Base-by-base conservation (phyloP, 1,284 basidiomycete species). In the Tilletia caries region DNA sequence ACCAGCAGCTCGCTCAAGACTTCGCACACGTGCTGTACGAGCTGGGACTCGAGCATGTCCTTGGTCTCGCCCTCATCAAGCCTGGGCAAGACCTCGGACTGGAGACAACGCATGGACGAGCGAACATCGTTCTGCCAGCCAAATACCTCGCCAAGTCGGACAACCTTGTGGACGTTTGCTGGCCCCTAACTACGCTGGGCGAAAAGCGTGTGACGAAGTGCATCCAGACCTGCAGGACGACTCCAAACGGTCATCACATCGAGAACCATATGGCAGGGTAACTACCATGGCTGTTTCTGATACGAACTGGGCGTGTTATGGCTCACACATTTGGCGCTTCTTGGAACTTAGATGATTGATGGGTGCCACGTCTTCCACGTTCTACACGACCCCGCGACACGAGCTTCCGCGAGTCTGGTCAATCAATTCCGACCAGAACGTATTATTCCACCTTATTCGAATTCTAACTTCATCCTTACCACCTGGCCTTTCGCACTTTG, bases 11-110 rank as follows among this genome's bases (percentile, higher is more conserved):
- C 23, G 54, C 54, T 25, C 6, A 15, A 20, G 54, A 27, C 25
- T 18, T 60, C 25, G 27, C 10, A 18, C 20, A 10, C 20, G 25
- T 60, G 5, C 54, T 60, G n/a, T 12, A 29, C 5, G 4, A 60
- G 54, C 54, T 23, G n/a, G 25, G 27, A 5, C 54, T 60, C 54
- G 54, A 60, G 54, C n/a, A 60, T 25, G 54, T 60, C 27, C 27
- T 60, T 32, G 54, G 54, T 10, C 54, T 60, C 23, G 33, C 58
- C 29, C 32, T 62, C 32, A 5, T 62, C 58, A 37, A 34, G 4
- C 27, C 27, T 3, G 58, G 32, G 32, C 13, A 33, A 12, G 58
- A 37, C 3, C 58, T 33, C 3, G 58, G 58, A 12, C 32, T 62
- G 29, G 58, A 62, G 58, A 34, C 58, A 10, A 34, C 58, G 6